phyloP scores from a whole-genome alignment of 306 rosid species.

The Prunus campanulata region DNA sequence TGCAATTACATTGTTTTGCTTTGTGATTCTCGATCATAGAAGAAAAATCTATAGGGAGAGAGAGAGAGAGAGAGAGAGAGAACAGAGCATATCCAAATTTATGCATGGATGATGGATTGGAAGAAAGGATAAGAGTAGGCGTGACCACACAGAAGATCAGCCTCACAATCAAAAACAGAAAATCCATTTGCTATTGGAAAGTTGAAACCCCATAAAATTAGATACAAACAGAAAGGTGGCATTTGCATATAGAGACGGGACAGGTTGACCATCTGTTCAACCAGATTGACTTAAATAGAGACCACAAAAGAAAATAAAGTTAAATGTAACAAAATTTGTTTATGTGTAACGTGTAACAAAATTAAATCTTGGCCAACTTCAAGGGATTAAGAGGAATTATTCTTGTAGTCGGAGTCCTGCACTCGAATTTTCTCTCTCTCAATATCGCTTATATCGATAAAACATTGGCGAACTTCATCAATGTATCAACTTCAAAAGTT shows the following conservation, averaged over 20 bases:
- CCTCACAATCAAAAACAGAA: neutral
- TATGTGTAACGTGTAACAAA: too few species aligned
- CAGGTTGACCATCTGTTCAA: neutral
- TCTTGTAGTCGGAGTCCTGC: too few species aligned
- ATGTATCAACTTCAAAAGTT: too few species aligned
- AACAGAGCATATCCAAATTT: neutral
- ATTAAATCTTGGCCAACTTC: too few species aligned
- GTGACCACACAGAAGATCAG: neutral
- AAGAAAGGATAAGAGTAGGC: neutral
- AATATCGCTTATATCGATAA: too few species aligned
- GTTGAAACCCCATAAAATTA: neutral
- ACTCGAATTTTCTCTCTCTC: fast-evolving
- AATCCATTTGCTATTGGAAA: neutral
- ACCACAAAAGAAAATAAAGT: too few species aligned
- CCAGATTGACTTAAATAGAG: too few species aligned
- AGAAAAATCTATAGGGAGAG: too few species aligned
- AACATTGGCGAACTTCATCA: too few species aligned
- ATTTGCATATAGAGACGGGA: neutral
- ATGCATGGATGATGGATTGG: neutral
- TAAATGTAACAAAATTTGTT: too few species aligned
- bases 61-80: neutral
- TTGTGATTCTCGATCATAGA: neutral
- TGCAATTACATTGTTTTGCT: neutral
- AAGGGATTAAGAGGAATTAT: too few species aligned
- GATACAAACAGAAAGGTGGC: neutral